Base-by-base conservation (phyloP, 2,329 filamentous ascomycete genomes). In the Tolypocladium guangdongense region DNA sequence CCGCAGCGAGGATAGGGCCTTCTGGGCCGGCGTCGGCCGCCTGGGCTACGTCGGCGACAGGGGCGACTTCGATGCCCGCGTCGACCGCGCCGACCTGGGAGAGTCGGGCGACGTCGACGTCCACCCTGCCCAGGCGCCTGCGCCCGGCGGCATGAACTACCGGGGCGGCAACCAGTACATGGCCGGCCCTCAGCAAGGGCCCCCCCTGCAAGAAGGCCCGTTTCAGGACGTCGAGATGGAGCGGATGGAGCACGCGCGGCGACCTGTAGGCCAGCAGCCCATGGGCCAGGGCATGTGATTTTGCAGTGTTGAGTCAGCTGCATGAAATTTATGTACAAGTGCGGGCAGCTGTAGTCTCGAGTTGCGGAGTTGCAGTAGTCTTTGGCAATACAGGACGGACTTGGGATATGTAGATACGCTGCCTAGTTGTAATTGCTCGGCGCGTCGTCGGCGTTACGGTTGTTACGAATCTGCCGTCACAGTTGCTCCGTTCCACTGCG, bases 1-100 rank as follows among this genome's bases (percentile, higher is more conserved):
- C 0, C 78, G 91, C 50, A 87, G 81, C 62, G 74, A 76, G 45
- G 78, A 84, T 52, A 78, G 88, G 56, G 88, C 89, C 0, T 96
- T 91, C 67, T 90, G 86, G 75, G 83, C 88, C 20, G 87, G 87
- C 14, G 78, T 89, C 1, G 87, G 82, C 1, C 78, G 77, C 45
- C 72, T 76, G 57, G 80, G 78, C 56, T 83, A 80, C 59, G 77
- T 77, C 12, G 76, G 73, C 14, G 69, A 76, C 57, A 56, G 68
- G 10, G 62, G 62, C 33, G 60, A 65, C 49, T 55, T 60, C 37
- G 58, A 55, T 7, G 58, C 58, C 36, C 56, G 51, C 39, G 58
- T 53, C 16, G 59, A 60, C n/a, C 54, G 56, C 27, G 50, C 59
- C 12, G 63, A 64, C 38, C 53, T 62, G 30, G 62, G 58, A 48